Percentiles rank a stretch among this genome's conserved stretches.
Evolutionary conservation across 495 filamentous ascomycete species (phyloP).

Genomic region (Trichoderma virens): DNA sequence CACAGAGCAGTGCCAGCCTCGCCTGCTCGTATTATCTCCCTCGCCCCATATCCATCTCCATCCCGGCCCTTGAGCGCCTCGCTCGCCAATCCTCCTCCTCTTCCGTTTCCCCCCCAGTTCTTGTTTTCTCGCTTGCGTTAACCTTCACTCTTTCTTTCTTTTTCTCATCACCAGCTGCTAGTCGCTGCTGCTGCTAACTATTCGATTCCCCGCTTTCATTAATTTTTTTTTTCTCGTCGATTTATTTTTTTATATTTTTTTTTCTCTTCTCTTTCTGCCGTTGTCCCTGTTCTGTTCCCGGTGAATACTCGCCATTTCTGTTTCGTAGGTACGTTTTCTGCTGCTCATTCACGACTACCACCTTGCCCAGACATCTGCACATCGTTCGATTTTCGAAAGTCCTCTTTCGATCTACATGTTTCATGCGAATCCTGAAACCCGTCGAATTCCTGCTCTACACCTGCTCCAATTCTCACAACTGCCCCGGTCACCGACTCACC

Average conservation of each 20-base stretch:
- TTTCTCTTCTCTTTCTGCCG: not conserved
- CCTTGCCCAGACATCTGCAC: not conserved
- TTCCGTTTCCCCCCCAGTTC: not conserved
- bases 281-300: not conserved
- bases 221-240: not conserved
- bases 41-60: too few relatives aligned
- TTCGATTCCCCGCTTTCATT: conserved; percentile 1
- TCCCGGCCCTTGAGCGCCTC: not conserved
- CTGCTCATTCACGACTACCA: not conserved
- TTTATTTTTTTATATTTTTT: not conserved
- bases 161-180: conserved; percentile 1
- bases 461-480: not conserved
- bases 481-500: not conserved
- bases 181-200: not conserved
- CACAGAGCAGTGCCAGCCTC: not conserved
- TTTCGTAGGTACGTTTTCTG: not conserved
- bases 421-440: not conserved
- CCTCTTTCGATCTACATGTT: not conserved
- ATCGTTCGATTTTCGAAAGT: not conserved
- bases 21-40: not conserved
- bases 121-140: conserved; percentile 7
- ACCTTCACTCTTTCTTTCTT: conserved; percentile 8
- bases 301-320: not conserved
- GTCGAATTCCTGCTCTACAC: not conserved
- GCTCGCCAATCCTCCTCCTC: not conserved